Percentiles rank a stretch among this genome's conserved stretches.
These are phyloP conservation scores for Gorgonomyces haynaldii DNA, from an alignment of 192 early-diverging fungal species.

Conservation along the genomic window DNA sequence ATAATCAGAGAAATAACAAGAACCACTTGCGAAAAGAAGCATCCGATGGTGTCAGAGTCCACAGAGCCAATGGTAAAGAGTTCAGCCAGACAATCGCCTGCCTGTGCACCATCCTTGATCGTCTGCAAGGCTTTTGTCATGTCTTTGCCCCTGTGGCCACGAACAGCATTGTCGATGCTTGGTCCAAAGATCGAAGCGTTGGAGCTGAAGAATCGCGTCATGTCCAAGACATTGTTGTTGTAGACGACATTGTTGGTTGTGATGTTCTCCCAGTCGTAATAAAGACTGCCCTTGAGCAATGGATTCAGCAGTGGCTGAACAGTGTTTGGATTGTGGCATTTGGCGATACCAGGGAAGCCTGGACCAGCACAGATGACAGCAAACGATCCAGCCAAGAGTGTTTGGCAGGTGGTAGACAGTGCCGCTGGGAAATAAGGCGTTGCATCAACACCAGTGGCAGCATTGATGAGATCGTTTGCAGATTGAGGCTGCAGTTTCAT, in stretches of 20 bases:
- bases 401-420: slow-evolving; percentile 9
- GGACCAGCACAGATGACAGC: slow-evolving; percentile 11
- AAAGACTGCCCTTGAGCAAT: slow-evolving; percentile 12
- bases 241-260: slow-evolving; percentile 14
- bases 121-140: slow-evolving; percentile 1
- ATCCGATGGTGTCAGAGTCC: slow-evolving; percentile 16
- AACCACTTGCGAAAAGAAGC: slow-evolving; percentile 17
- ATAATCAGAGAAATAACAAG: slow-evolving; percentile 16
- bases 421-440: slow-evolving; percentile 14
- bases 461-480: neutral
- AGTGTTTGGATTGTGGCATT: slow-evolving; percentile 22
- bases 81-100: slow-evolving; percentile 8
- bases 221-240: slow-evolving; percentile 19
- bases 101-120: neutral
- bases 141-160: neutral
- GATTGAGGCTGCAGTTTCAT: neutral
- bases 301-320: neutral
- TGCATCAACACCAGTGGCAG: slow-evolving; percentile 16
- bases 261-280: slow-evolving; percentile 21
- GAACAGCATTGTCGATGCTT: neutral
- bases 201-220: slow-evolving; percentile 16
- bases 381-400: neutral
- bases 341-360: slow-evolving; percentile 1
- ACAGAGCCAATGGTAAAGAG: slow-evolving; percentile 17
- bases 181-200: slow-evolving; percentile 4